These are phyloP conservation scores for Irpex lacteus DNA, from an alignment of 1,284 basidiomycete genomes.

Conservation along the genomic window DNA sequence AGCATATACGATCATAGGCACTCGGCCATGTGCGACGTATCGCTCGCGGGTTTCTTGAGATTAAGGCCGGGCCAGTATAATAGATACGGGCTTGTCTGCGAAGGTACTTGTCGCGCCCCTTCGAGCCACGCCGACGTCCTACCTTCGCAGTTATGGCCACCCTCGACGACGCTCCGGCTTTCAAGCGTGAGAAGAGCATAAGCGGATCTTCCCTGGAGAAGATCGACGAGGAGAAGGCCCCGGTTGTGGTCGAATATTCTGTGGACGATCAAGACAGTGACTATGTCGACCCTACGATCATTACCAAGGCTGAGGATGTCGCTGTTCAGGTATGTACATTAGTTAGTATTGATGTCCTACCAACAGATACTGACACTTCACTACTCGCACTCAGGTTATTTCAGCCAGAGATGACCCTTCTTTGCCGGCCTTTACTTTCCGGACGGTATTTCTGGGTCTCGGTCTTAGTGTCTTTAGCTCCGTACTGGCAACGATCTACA, in stretches of 20 bases:
- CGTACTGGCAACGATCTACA: slow-evolving; percentile 56
- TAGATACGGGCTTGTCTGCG: not conserved
- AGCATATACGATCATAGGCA: not conserved
- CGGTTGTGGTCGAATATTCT: slow-evolving; percentile 17
- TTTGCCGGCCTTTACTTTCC: slow-evolving; percentile 56
- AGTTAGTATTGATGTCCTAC: not conserved
- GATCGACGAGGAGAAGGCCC: slow-evolving; percentile 21
- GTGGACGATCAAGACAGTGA: slow-evolving; percentile 18
- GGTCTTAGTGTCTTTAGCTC: slow-evolving; percentile 62
- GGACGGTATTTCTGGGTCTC: slow-evolving; percentile 56
- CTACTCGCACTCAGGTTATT: slow-evolving; percentile 35
- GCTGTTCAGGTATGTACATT: slow-evolving; percentile 35
- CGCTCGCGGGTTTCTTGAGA: not conserved
- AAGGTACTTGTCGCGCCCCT: not conserved
- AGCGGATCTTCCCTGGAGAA: slow-evolving; percentile 16
- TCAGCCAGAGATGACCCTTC: slow-evolving; percentile 53
- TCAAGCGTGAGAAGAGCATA: slow-evolving; percentile 10
- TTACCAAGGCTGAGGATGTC: slow-evolving; percentile 45
- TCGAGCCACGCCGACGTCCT: not conserved
- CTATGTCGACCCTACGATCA: slow-evolving; percentile 20
- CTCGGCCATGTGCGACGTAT: not conserved
- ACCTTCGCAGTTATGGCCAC: slow-evolving; percentile 3
- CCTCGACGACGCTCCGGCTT: slow-evolving; percentile 9
- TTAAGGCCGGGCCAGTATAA: not conserved
- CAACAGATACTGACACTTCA: slow-evolving; percentile 1